Evolutionary conservation across 345 rosid genomes (phyloP).

Genomic region (Salix udensis): DNA sequence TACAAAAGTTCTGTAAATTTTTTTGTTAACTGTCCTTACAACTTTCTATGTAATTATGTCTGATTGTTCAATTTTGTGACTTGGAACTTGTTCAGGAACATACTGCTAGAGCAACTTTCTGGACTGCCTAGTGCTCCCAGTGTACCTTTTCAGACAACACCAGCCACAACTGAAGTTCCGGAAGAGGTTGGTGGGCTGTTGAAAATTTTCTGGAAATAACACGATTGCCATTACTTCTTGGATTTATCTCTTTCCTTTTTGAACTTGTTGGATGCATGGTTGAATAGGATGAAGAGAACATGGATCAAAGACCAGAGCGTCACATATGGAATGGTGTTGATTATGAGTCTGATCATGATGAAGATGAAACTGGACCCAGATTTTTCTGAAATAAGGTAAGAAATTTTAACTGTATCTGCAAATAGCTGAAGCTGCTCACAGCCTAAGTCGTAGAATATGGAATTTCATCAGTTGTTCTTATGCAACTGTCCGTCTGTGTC

Average conservation of each 20-base stretch:
- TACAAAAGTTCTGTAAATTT: not conserved
- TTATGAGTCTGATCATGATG: conserved; percentile 76
- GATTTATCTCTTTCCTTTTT: not conserved
- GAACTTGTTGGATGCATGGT: conserved; percentile 5
- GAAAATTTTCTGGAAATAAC: not conserved
- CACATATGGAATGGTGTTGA: conserved; percentile 83
- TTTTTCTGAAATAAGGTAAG: conserved; percentile 44
- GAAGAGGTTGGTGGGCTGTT: conserved; percentile 50
- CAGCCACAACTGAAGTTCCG: conserved; percentile 44
- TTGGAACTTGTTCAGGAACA: conserved; percentile 31
- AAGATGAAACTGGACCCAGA: conserved; percentile 51
- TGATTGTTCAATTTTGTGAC: conserved; percentile 1
- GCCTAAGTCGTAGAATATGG: not conserved
- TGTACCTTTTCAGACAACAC: conserved; percentile 58
- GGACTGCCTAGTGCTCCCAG: conserved; percentile 60
- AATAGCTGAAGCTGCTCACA: not conserved
- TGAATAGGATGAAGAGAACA: conserved; percentile 56
- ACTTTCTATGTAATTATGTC: not conserved
- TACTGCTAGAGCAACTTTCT: conserved; percentile 50
- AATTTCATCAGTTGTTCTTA: not conserved
- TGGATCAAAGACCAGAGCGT: conserved; percentile 64
- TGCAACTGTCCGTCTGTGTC: not conserved
- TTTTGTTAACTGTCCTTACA: not conserved
- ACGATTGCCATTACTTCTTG: not conserved
- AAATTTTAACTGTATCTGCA: not conserved